Conservation (phyloP, 345 rosid species). For the Leavenworthia alabamica region DNA sequence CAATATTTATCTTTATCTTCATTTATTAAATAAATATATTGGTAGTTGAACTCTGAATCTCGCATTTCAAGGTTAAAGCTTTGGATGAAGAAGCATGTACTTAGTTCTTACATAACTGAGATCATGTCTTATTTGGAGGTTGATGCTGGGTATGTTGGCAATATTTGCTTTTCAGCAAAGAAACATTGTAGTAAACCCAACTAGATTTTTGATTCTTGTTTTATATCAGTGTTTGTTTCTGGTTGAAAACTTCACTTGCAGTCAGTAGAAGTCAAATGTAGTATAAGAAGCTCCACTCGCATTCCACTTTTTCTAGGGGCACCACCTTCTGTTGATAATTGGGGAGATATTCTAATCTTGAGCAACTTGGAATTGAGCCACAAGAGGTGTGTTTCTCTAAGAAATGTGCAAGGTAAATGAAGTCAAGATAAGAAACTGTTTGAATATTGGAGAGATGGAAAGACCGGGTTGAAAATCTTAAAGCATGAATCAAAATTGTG, state of each 20-base stretch:
- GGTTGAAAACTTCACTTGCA: constrained; percentile 25
- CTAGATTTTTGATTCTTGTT: too few relatives aligned
- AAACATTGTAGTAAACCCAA: too few relatives aligned
- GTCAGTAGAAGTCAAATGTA: constrained; percentile 63
- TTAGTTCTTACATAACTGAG: not conserved
- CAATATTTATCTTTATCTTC: too few relatives aligned
- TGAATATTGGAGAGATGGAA: constrained; percentile 74
- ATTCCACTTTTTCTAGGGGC: constrained; percentile 59
- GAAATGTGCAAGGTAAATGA: constrained; percentile 58
- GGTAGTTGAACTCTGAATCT: too few relatives aligned
- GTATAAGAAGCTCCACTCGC: constrained; percentile 43
- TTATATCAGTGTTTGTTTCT: too few relatives aligned
- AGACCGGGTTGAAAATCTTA: constrained; percentile 93
- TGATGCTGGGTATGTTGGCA: too few relatives aligned
- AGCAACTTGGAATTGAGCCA: constrained; percentile 52
- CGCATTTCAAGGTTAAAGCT: not conserved
- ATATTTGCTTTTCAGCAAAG: too few relatives aligned
- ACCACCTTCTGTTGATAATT: constrained; percentile 43
- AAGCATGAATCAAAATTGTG: not conserved
- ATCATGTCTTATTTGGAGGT: too few relatives aligned
- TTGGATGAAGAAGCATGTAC: not conserved
- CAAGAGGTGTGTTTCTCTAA: constrained; percentile 46
- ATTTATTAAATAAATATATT: too few relatives aligned
- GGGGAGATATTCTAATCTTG: constrained; percentile 71
- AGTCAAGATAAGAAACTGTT: constrained; percentile 57